phyloP scores from a whole-genome alignment of 805 yeast species.

The Cyberlindnera xylosilytica region DNA sequence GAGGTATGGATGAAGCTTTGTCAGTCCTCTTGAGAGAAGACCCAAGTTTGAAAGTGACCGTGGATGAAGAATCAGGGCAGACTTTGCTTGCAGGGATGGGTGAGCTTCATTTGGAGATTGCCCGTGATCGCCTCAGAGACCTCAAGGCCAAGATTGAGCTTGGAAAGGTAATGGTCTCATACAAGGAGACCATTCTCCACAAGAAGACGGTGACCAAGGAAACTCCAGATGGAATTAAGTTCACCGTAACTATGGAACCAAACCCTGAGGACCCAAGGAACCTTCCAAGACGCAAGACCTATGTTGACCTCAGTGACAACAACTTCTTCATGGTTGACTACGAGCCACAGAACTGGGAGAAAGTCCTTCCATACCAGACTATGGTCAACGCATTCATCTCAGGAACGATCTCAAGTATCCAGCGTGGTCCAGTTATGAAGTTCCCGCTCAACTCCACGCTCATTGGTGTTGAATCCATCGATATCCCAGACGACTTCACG shows the following conservation, averaged over 20 bases:
- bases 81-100: constrained; percentile 95
- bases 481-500: constrained; percentile 49
- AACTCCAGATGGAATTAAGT: constrained; percentile 24
- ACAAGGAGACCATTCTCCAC: constrained; percentile 61
- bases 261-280: constrained; percentile 25
- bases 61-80: constrained; percentile 86
- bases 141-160: constrained; percentile 78
- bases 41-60: constrained; percentile 72
- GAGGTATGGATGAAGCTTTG: constrained; percentile 70
- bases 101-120: constrained; percentile 89
- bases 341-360: constrained; percentile 26
- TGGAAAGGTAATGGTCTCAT: constrained; percentile 85
- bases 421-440: constrained; percentile 54
- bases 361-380: constrained; percentile 47
- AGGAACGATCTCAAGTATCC: constrained; percentile 60
- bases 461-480: constrained; percentile 47
- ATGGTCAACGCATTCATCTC: constrained; percentile 52
- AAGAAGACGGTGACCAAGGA: constrained; percentile 16
- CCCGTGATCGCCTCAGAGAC: constrained; percentile 74
- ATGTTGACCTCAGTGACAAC: constrained; percentile 32
- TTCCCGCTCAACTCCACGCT: constrained; percentile 59
- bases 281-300: constrained; percentile 26
- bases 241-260: constrained; percentile 32
- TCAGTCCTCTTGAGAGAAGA: constrained; percentile 74
- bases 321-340: constrained; percentile 33